Base-by-base conservation (phyloP, 805 yeast genomes). In the Metschnikowia reukaufii region DNA sequence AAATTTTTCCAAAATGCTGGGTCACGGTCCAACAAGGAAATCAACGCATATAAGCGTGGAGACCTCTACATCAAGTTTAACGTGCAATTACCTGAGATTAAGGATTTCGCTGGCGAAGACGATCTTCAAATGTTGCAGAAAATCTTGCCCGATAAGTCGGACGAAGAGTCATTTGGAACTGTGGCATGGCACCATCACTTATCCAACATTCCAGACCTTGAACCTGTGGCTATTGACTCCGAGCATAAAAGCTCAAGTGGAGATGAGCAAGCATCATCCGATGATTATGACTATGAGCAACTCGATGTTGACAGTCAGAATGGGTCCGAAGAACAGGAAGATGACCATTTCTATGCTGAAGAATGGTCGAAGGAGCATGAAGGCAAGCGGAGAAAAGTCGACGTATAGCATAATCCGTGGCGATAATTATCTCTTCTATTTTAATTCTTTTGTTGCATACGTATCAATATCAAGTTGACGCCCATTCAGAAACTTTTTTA, bases 61-160 rank as follows among this genome's bases (percentile, higher is more conserved):
- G 66, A 72, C 42, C 61, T 72, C 30, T 71, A 62, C 49, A 68
- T 72, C 30, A 69, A 65, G 44, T 72, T 72, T 56, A 68, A 66
- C 42, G 68, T 72, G 27, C 57, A 56, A 38, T 45, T 72, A 21
- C 77, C 77, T 1, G 41, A 58, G 9, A 35, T 68, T 18, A 44
- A 51, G 9, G 66, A 64, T 10, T 67, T 72, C 43, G 47, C 51
- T n/a, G 47, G 59, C 29, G 56, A 44, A 2, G 50, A 51, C 6
- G 65, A 60, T 39, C 58, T 69, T 16, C 36, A 32, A 4, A 23
- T 35, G 4, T 57, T 69, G 45, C 40, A 31, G 6, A 46, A 45
- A 8, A 49, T 65, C 8, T 53, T 68, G 21, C 59, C 57, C 12
- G 52, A 46, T 8, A 42, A 35, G 13, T 4, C 40, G 15, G 32